These are phyloP conservation scores for Trichosporon sp. DNA, from an alignment of 1,284 basidiomycete genomes.

Conservation along the genomic window DNA sequence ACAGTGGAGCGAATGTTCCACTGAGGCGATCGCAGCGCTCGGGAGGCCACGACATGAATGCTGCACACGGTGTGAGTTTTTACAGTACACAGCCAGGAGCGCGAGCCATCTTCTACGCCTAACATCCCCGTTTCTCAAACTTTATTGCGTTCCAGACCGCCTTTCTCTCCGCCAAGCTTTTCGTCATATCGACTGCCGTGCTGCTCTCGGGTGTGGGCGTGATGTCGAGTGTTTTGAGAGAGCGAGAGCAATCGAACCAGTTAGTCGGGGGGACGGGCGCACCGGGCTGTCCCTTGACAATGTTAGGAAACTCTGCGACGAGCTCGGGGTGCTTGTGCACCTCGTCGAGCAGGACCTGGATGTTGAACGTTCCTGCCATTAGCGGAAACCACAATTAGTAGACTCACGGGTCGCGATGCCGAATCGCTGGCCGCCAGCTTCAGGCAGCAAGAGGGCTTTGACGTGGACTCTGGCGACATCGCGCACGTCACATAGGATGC, in stretches of 20 bases:
- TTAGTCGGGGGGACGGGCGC: constrained; percentile 18
- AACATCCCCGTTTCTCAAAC: no score
- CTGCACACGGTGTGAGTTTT: no score
- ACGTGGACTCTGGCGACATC: constrained; percentile 25
- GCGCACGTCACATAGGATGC: constrained; percentile 26
- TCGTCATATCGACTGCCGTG: constrained; percentile 26
- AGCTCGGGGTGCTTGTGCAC: constrained; percentile 7
- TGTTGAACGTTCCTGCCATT: constrained; percentile 20
- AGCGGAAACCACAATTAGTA: no score
- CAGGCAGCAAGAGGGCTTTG: constrained; percentile 17
- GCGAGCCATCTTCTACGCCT: no score
- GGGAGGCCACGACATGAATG: no score
- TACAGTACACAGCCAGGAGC: no score
- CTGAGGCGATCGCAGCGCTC: no score
- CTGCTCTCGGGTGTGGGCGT: constrained; percentile 11
- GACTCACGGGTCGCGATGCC: constrained; percentile 23
- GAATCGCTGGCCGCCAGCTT: constrained; percentile 23
- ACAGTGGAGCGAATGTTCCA: no score
- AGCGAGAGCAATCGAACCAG: constrained; percentile 24
- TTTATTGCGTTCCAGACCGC: no score
- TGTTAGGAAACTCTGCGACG: constrained; percentile 19
- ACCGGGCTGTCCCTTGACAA: constrained; percentile 12
- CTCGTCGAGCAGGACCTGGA: constrained; percentile 22
- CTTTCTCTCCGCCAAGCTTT: constrained; percentile 17
- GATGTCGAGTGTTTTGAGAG: constrained; percentile 13